These are phyloP conservation scores for Hypericum androsaemum DNA, from an alignment of 345 rosid genomes.

Conservation along the genomic window DNA sequence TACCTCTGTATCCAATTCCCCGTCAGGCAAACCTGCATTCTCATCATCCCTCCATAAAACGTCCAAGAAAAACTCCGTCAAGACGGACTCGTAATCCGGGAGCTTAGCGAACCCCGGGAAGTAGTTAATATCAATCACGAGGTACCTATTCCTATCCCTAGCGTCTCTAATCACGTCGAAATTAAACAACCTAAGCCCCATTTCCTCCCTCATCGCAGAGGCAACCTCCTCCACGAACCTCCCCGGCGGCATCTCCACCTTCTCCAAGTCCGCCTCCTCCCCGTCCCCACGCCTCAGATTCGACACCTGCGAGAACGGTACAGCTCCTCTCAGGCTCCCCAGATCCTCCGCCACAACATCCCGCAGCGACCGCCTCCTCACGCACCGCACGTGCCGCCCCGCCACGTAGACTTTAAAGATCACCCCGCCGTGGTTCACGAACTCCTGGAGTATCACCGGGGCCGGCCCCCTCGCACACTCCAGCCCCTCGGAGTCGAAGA, in stretches of 20 bases:
- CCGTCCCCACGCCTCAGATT: conserved; percentile 26
- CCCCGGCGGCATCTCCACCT: conserved; percentile 41
- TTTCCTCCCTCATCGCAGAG: conserved; percentile 33
- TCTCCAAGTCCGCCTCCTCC: conserved; percentile 23
- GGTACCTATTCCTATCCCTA: conserved; percentile 32
- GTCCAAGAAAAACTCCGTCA: conserved; percentile 42
- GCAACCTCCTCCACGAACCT: conserved; percentile 38
- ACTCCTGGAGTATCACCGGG: conserved; percentile 53
- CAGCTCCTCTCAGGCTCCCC: conserved; percentile 26
- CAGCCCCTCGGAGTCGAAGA: conserved; percentile 45
- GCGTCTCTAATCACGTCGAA: conserved; percentile 60
- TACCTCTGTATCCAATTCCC: no score
- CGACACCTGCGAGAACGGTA: conserved; percentile 52
- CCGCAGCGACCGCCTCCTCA: conserved; percentile 44
- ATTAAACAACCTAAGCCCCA: conserved; percentile 48
- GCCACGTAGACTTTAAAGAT: conserved; percentile 54
- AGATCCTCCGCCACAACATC: conserved; percentile 40
- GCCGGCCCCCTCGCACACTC: conserved; percentile 15
- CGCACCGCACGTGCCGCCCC: conserved; percentile 35
- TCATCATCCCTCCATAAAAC: conserved; percentile 20
- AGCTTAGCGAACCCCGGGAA: conserved; percentile 63
- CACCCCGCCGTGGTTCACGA: conserved; percentile 63
- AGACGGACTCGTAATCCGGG: conserved; percentile 41
- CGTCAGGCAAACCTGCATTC: no score
- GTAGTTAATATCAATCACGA: conserved; percentile 58